phyloP scores from a whole-genome alignment of 345 rosid species.

The Brassica carinata region DNA sequence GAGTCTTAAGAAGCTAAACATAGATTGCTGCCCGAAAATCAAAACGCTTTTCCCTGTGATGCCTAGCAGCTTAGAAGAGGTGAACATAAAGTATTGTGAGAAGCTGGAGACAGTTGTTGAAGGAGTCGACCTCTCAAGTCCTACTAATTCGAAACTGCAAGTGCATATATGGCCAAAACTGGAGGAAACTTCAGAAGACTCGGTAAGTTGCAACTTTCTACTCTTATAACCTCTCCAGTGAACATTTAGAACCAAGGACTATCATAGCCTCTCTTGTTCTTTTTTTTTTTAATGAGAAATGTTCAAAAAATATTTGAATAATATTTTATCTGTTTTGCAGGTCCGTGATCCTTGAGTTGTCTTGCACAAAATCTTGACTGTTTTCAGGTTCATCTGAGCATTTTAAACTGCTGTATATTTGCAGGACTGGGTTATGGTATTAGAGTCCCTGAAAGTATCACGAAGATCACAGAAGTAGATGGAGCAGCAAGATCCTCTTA shows the following conservation, averaged over 20 bases:
- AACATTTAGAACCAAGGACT: neutral
- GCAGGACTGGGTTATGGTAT: slow-evolving; percentile 20
- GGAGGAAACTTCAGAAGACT: neutral
- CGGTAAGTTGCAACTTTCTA: slow-evolving; percentile 27
- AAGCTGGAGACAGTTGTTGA: slow-evolving; percentile 38
- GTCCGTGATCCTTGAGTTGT: slow-evolving; percentile 9
- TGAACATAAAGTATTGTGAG: slow-evolving; percentile 50
- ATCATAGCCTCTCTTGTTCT: neutral
- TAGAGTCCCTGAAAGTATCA: neutral
- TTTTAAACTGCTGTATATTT: slow-evolving; percentile 26
- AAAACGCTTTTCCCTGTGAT: slow-evolving; percentile 26
- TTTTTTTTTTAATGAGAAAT: neutral
- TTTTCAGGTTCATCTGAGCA: slow-evolving; percentile 24
- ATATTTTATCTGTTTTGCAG: slow-evolving; percentile 17
- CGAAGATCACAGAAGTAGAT: neutral
- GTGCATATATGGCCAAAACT: slow-evolving; percentile 10
- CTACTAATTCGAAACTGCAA: neutral
- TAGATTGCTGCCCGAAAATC: slow-evolving; percentile 53
- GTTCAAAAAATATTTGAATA: slow-evolving; percentile 4
- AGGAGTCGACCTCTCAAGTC: slow-evolving; percentile 17
- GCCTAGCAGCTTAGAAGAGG: slow-evolving; percentile 42
- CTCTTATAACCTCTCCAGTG: neutral
- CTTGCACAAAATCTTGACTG: slow-evolving; percentile 16
- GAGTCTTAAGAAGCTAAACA: slow-evolving; percentile 42
- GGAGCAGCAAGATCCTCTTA: neutral